Evolutionary conservation across 805 yeast genomes (phyloP).

Genomic region (Pichia nanzhaoensis): DNA sequence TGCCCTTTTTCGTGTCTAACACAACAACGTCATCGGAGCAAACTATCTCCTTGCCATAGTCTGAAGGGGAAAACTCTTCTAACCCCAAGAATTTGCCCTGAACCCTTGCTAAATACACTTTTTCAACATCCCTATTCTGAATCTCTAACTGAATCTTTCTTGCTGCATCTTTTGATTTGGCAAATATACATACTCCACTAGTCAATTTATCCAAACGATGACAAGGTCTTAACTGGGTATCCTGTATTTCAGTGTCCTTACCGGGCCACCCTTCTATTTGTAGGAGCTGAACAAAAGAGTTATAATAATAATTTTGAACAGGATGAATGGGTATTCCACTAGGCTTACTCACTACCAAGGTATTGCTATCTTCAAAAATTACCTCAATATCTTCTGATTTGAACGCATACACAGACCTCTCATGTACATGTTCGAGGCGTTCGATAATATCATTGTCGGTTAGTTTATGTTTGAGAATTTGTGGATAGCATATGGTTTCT

Average conservation of each 20-base stretch:
- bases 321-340: constrained; percentile 53
- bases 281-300: constrained; percentile 41
- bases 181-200: constrained; percentile 44
- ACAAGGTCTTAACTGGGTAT: constrained; percentile 29
- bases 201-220: constrained; percentile 50
- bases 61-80: neutral
- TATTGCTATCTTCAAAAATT: constrained; percentile 25
- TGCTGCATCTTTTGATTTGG: constrained; percentile 33
- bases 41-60: constrained; percentile 12
- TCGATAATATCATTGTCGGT: constrained; percentile 26
- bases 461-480: constrained; percentile 17
- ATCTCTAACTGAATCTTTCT: constrained; percentile 30
- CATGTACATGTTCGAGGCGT: constrained; percentile 27
- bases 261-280: constrained; percentile 24
- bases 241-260: neutral
- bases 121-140: constrained; percentile 27
- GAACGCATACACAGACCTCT: constrained; percentile 17
- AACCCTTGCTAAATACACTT: constrained; percentile 42
- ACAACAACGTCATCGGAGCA: constrained; percentile 35
- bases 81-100: constrained; percentile 34
- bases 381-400: constrained; percentile 9
- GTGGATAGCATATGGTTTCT: constrained; percentile 11
- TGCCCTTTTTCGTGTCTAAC: constrained; percentile 27
- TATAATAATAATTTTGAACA: constrained; percentile 38
- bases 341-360: constrained; percentile 43